phyloP scores from a whole-genome alignment of 2,329 filamentous ascomycete species.

The Verticillium albo-atrum region DNA sequence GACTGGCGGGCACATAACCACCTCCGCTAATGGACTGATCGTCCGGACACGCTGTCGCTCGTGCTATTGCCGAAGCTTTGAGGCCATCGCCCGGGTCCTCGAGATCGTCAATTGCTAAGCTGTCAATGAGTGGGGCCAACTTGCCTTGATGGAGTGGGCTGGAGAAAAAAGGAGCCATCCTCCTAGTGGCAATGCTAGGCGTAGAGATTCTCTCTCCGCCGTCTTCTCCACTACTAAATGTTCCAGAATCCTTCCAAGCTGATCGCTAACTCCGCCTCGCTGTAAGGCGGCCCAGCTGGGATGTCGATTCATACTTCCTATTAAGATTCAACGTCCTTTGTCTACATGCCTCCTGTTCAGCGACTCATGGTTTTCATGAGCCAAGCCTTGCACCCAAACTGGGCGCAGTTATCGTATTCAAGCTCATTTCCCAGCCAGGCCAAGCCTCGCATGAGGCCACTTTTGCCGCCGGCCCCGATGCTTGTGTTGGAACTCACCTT shows the following conservation, averaged over 20 bases:
- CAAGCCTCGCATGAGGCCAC: no score
- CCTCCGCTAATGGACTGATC: background rate
- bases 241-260: background rate
- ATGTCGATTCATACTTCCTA: no score
- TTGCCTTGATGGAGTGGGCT: background rate
- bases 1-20: no score
- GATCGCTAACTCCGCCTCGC: background rate
- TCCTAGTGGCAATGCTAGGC: background rate
- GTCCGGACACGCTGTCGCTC: background rate
- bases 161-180: background rate
- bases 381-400: no score
- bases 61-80: background rate
- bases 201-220: background rate
- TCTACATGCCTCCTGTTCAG: no score
- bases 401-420: no score
- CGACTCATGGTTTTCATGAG: no score
- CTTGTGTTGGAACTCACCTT: no score
- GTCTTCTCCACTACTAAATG: background rate
- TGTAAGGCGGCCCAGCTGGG: background rate
- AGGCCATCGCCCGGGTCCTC: background rate
- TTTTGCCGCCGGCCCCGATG: no score
- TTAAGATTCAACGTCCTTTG: no score
- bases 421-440: no score
- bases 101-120: background rate
- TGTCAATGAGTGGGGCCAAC: background rate